Conservation (phyloP, 2,329 filamentous ascomycete genomes). For the Sphaerulina populicola region DNA sequence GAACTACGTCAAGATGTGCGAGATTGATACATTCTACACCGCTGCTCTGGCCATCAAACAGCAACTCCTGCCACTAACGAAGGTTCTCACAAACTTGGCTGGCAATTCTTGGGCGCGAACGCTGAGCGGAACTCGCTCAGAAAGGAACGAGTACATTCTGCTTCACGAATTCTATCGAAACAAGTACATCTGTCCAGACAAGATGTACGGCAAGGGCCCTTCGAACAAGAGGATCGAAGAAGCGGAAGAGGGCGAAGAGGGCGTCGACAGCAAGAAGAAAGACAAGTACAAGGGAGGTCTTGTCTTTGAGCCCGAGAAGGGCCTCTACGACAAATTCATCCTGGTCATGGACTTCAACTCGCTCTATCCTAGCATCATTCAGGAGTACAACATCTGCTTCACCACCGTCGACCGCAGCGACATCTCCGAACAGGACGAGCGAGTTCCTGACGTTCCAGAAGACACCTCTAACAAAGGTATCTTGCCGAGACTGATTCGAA, state of each 20-base stretch:
- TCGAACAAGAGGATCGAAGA: constrained; percentile 61
- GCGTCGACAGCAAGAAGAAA: constrained; percentile 78
- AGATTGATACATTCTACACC: constrained; percentile 93
- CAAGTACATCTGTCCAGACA: constrained; percentile 97
- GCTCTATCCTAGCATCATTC: constrained; percentile 95
- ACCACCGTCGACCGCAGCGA: constrained; percentile 80
- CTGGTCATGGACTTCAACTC: constrained; percentile 99
- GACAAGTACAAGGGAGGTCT: constrained; percentile 99
- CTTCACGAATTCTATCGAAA: constrained; percentile 93
- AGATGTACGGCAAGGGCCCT: constrained; percentile 64
- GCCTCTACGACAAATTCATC: constrained; percentile 95
- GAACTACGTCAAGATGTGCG: constrained; percentile 89
- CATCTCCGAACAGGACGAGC: constrained; percentile 71
- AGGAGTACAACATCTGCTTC: constrained; percentile 99
- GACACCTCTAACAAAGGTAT: constrained; percentile 70
- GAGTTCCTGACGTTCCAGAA: constrained; percentile 75
- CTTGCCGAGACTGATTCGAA: constrained; percentile 81
- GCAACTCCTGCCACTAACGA: constrained; percentile 87
- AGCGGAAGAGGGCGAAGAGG: constrained; percentile 59
- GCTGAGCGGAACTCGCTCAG: constrained; percentile 86
- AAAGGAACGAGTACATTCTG: constrained; percentile 98
- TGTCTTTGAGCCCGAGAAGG: constrained; percentile 95
- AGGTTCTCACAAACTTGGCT: constrained; percentile 89
- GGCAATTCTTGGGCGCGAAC: constrained; percentile 98
- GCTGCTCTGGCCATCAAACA: constrained; percentile 80